Conservation (phyloP, 2,329 filamentous ascomycete species). For the Nemania sp. region DNA sequence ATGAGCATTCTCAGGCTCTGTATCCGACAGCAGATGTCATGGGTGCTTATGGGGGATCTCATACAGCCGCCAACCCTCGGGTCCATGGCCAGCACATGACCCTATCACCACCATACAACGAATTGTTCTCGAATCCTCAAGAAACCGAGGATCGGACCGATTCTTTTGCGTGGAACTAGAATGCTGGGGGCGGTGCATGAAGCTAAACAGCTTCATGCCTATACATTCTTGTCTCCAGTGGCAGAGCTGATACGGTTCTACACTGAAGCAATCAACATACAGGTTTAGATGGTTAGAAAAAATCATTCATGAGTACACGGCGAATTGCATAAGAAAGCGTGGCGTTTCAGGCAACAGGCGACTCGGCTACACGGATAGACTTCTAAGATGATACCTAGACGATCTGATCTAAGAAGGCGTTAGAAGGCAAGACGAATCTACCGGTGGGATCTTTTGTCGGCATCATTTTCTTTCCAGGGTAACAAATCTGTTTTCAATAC, state of each 20-base stretch:
- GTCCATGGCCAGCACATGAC: no score
- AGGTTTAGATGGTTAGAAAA: neutral
- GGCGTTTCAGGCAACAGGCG: neutral
- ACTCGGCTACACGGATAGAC: neutral
- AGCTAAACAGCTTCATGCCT: neutral
- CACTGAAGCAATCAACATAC: neutral
- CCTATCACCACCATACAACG: no score
- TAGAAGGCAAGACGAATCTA: neutral
- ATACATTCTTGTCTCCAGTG: neutral
- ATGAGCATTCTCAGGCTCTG: neutral
- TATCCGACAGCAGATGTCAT: neutral
- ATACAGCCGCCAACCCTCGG: no score
- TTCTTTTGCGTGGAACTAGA: no score
- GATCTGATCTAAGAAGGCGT: neutral
- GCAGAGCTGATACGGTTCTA: no score
- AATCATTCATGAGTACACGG: neutral
- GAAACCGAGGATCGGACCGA: no score
- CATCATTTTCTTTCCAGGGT: neutral
- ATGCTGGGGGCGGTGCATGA: no score
- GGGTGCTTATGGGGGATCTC: neutral
- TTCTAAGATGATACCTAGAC: neutral
- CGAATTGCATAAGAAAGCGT: neutral
- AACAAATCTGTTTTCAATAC: neutral
- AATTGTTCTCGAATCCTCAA: no score
- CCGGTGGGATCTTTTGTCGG: neutral